Conservation (phyloP, 805 yeast genomes). For the Nakazawaea sp. region DNA sequence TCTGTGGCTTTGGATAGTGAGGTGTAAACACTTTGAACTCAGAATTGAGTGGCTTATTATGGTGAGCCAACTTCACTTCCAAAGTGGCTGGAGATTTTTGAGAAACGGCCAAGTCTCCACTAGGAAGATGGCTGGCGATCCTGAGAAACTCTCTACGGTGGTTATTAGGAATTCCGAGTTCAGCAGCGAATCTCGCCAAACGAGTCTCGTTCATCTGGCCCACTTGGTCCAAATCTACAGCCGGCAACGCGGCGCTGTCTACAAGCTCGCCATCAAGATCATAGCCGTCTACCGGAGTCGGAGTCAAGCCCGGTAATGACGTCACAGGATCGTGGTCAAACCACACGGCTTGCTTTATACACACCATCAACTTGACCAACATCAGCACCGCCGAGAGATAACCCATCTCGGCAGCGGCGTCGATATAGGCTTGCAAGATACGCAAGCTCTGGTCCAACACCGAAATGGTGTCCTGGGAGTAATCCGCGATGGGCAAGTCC, state of each 20-base stretch:
- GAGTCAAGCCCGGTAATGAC: slow-evolving; percentile 42
- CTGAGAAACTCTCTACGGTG: slow-evolving; percentile 41
- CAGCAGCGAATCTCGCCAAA: slow-evolving; percentile 26
- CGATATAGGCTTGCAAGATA: slow-evolving; percentile 87
- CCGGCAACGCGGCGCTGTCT: slow-evolving; percentile 4
- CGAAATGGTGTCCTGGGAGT: slow-evolving; percentile 86
- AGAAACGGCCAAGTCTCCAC: slow-evolving; percentile 36
- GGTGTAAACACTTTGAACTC: slow-evolving; percentile 72
- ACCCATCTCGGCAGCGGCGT: slow-evolving; percentile 82
- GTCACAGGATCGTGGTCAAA: slow-evolving; percentile 67
- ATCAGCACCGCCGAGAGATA: slow-evolving; percentile 53
- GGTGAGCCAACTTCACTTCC: slow-evolving; percentile 43
- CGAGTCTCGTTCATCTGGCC: slow-evolving; percentile 34
- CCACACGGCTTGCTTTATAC: slow-evolving; percentile 87
- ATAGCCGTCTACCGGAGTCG: slow-evolving; percentile 12
- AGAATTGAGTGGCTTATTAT: slow-evolving; percentile 38
- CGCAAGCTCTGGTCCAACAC: slow-evolving; percentile 93
- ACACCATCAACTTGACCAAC: slow-evolving; percentile 68
- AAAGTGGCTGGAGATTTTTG: slow-evolving; percentile 32
- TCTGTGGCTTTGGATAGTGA: slow-evolving; percentile 81
- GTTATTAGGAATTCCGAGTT: slow-evolving; percentile 34
- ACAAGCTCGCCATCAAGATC: slow-evolving; percentile 25
- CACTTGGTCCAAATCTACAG: slow-evolving; percentile 29
- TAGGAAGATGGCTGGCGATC: slow-evolving; percentile 55
- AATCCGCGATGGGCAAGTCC: slow-evolving; percentile 91